Base-by-base conservation (phyloP, 768 basidiomycete genomes). In the Trametes sanguinea region DNA sequence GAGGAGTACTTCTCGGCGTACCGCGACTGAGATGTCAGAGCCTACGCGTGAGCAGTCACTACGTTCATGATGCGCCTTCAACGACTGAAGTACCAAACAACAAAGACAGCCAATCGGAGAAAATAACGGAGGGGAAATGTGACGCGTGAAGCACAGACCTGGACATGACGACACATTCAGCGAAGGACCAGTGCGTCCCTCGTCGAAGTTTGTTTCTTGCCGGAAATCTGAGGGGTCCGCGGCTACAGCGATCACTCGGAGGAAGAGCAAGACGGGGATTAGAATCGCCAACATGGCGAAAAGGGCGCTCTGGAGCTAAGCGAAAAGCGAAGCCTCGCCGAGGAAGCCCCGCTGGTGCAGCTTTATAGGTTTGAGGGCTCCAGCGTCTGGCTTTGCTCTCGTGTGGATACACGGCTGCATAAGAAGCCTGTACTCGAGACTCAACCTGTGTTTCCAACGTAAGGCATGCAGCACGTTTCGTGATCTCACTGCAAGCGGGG, bases 111-210 rank as follows among this genome's bases (percentile, higher is more conserved):
- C 57, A 59, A 59, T 59, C 57, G 57, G 57, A 57, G 44, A 44
- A 50, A 57, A 22, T n/a, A 13, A 29, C 5, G 22, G 45, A 22
- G 16, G 33, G 32, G 29, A 35, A 42, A 6, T 17, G 33, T 42
- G 33, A 43, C 42, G 43, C 10, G 40, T 6, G 57, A 47, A 52
- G 46, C 10, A 64, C 65, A 11, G 10, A 73, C 72, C 72, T 51
- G 72, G 67, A 52, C 72, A 73, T 48, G 63, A 65, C 44, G 72
- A 69, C 39, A 71, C 70, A 61, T 73, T 71, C 45, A 66, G 48
- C 17, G 72, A 71, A 56, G 63, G 65, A 0, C 40, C n/a, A 2
- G 33, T 43, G 32, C 60, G 47, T 27, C 53, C 42, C n/a, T 40
- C 51, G 45, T 32, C 6, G 50, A 62, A 37, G 50, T 22, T 32